phyloP scores from a whole-genome alignment of 179 eudicot species.

The Patellifolia procumbens region DNA sequence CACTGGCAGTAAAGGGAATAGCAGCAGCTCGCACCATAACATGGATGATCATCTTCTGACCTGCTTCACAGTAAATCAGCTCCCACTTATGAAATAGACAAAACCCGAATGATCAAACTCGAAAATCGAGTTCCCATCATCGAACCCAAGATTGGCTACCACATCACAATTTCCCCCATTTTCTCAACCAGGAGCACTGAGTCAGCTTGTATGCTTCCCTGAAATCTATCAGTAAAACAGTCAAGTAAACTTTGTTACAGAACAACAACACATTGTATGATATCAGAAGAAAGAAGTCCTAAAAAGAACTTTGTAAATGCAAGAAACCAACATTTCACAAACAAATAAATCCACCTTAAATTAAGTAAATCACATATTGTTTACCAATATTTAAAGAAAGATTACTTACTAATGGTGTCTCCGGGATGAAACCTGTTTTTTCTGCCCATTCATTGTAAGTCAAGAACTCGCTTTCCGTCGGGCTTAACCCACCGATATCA shows the following conservation, averaged over 20 bases:
- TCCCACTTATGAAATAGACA: slow-evolving; percentile 75
- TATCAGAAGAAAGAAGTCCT: background rate
- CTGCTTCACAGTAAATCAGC: slow-evolving; percentile 55
- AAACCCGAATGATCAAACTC: slow-evolving; percentile 53
- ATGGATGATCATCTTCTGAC: slow-evolving; percentile 63
- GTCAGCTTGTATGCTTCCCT: slow-evolving; percentile 62
- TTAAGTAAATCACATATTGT: background rate
- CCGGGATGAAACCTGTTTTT: slow-evolving; percentile 63
- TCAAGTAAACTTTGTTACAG: background rate
- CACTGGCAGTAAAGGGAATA: slow-evolving; percentile 27
- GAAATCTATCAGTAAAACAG: slow-evolving; percentile 41
- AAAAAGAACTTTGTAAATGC: background rate
- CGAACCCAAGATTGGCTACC: slow-evolving; percentile 46
- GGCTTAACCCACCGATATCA: slow-evolving; percentile 55
- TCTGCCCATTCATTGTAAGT: slow-evolving; percentile 78
- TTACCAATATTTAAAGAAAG: too few species aligned
- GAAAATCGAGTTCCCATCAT: slow-evolving; percentile 56
- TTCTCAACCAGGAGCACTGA: slow-evolving; percentile 57
- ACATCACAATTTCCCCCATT: slow-evolving; percentile 45
- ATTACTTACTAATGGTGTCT: slow-evolving; percentile 57
- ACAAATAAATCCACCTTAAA: background rate
- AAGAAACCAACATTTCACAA: background rate
- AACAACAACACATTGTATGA: background rate
- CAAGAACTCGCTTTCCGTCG: slow-evolving; percentile 41
- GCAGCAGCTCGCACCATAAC: slow-evolving; percentile 56